phyloP scores from a whole-genome alignment of 306 rosid species.

The Prunus salicina region DNA sequence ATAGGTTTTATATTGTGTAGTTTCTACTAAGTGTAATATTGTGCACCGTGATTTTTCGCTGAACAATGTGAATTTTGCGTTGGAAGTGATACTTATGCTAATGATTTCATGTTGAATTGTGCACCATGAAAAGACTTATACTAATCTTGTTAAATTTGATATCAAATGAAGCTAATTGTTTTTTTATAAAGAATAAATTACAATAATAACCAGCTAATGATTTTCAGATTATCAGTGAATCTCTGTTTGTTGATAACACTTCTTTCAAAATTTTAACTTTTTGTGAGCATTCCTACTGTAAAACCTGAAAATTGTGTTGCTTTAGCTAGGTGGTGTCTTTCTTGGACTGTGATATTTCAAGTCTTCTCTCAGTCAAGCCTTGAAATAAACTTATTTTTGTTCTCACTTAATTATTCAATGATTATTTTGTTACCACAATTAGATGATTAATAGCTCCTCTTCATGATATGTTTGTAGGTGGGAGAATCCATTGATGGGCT shows the following conservation, averaged over 20 bases:
- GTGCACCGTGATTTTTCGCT: background rate
- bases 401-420: background rate
- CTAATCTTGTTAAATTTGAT: background rate
- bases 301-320: background rate
- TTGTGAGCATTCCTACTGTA: background rate
- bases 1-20: background rate
- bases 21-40: background rate
- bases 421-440: slow-evolving; percentile 3
- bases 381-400: background rate
- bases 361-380: background rate
- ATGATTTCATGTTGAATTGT: background rate
- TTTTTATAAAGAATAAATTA: background rate
- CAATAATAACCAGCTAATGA: background rate
- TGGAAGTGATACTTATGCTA: background rate
- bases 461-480: slow-evolving; percentile 54
- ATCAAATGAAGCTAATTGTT: background rate
- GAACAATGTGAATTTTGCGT: background rate
- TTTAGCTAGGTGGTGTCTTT: background rate
- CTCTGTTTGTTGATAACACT: background rate
- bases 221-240: background rate
- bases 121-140: background rate
- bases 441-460: slow-evolving; percentile 14
- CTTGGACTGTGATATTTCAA: background rate
- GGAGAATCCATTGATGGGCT: slow-evolving; percentile 99
- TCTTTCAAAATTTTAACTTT: background rate